Conservation (phyloP, 176 grass and related monocot species). For the Elymus sibiricus region DNA sequence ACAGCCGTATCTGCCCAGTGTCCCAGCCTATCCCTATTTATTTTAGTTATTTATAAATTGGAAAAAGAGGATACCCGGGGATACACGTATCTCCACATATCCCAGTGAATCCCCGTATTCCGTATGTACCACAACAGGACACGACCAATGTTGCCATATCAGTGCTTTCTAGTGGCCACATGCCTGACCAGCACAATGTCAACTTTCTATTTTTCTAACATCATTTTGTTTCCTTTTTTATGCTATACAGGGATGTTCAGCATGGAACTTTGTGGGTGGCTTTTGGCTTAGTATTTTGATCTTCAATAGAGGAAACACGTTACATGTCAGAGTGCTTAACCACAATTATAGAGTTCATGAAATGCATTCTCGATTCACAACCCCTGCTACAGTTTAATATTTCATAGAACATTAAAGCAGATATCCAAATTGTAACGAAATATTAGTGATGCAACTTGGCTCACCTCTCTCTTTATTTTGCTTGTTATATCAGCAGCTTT, state of each 20-base stretch:
- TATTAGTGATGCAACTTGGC: slow-evolving; percentile 14
- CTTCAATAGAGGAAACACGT: background rate
- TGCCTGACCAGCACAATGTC: background rate
- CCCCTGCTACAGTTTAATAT: background rate
- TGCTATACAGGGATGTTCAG: background rate
- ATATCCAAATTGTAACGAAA: slow-evolving; percentile 1
- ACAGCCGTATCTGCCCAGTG: background rate
- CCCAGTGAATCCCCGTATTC: background rate
- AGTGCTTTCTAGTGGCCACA: background rate
- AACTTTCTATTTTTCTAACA: background rate
- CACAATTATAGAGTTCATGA: background rate
- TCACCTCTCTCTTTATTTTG: slow-evolving; percentile 83
- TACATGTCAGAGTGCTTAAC: background rate
- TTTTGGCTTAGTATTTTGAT: background rate
- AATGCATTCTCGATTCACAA: background rate
- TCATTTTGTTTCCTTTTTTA: background rate
- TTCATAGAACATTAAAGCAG: slow-evolving; percentile 2
- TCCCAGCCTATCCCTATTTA: background rate
- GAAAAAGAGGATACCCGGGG: background rate
- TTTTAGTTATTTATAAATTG: background rate
- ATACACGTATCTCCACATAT: background rate
- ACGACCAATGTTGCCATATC: background rate
- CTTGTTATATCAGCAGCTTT: slow-evolving; percentile 92
- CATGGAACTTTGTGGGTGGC: background rate
- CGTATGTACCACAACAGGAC: background rate